phyloP scores from a whole-genome alignment of 495 filamentous ascomycete species.

The Astrothelium macrocarpum region DNA sequence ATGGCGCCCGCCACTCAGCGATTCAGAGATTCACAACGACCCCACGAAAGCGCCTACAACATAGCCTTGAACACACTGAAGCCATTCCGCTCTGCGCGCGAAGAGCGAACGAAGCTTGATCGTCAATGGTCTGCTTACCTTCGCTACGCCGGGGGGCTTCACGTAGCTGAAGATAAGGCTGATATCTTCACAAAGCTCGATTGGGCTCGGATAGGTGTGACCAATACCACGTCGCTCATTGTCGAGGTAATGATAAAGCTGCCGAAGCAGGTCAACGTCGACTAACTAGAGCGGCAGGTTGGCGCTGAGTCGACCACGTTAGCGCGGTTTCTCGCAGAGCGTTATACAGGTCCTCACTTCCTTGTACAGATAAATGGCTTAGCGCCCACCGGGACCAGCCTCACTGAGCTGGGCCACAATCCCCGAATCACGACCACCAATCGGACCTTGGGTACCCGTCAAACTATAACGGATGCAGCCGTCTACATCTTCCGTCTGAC shows the following conservation, averaged over 20 bases:
- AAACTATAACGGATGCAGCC: constrained; percentile 25
- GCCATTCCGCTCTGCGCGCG: constrained; percentile 18
- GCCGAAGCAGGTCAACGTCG: background rate
- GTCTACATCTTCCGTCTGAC: constrained; percentile 31
- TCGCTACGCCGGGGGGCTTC: constrained; percentile 19
- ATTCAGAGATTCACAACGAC: constrained; percentile 15
- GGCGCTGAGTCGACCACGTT: constrained; percentile 20
- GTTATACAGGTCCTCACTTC: constrained; percentile 29
- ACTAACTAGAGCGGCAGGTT: constrained; percentile 12
- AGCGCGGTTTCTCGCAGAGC: constrained; percentile 20
- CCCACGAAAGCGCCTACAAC: constrained; percentile 19
- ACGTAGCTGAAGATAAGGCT: constrained; percentile 10
- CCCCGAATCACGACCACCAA: background rate
- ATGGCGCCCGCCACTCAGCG: constrained; percentile 33
- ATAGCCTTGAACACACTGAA: constrained; percentile 25
- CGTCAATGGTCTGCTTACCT: constrained; percentile 33
- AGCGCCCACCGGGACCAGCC: constrained; percentile 14
- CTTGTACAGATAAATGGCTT: constrained; percentile 27
- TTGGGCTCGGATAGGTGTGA: constrained; percentile 10
- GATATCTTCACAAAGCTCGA: constrained; percentile 26
- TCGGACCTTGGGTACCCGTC: constrained; percentile 6
- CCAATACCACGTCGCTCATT: constrained; percentile 20
- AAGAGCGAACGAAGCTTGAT: constrained; percentile 24
- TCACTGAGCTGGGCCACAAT: constrained; percentile 16
- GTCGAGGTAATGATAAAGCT: constrained; percentile 26